These are phyloP conservation scores for Hanseniaspora pseudoguilliermondii DNA, from an alignment of 805 yeast species.

Conservation along the genomic window DNA sequence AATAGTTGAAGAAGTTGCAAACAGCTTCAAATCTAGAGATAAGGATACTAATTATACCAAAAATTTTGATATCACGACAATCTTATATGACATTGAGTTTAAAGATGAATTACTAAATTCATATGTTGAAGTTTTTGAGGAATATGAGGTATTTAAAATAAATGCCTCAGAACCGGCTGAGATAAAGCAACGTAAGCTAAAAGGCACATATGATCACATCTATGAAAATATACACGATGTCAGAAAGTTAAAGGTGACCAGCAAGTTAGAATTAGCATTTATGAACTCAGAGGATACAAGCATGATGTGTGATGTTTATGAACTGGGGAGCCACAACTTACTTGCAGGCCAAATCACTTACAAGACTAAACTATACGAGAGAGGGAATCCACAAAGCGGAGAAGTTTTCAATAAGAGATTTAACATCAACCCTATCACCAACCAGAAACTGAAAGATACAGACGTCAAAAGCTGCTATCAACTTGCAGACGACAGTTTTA, in stretches of 20 bases:
- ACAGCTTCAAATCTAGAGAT: not conserved
- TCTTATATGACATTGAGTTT: not conserved
- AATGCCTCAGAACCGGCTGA: not conserved
- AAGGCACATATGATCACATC: not conserved
- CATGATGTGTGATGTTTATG: constrained; percentile 1
- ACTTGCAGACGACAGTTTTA: not conserved
- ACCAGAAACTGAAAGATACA: not conserved
- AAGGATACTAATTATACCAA: not conserved
- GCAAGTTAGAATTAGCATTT: not conserved
- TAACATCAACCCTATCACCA: not conserved
- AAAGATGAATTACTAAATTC: not conserved
- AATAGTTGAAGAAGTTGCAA: not conserved
- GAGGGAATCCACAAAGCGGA: not conserved
- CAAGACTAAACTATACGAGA: not conserved
- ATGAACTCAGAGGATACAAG: not conserved
- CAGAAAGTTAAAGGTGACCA: not conserved
- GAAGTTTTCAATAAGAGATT: not conserved
- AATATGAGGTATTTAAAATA: not conserved
- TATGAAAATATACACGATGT: not conserved
- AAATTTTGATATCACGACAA: not conserved
- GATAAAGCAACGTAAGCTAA: not conserved
- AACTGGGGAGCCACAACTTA: not conserved
- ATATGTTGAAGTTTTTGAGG: not conserved
- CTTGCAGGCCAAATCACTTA: not conserved
- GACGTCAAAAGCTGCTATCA: not conserved